Percentiles rank a stretch among this genome's conserved stretches.
phyloP scores from a whole-genome alignment of 108 stramenopile species.

The Skeletonema menzelii region DNA sequence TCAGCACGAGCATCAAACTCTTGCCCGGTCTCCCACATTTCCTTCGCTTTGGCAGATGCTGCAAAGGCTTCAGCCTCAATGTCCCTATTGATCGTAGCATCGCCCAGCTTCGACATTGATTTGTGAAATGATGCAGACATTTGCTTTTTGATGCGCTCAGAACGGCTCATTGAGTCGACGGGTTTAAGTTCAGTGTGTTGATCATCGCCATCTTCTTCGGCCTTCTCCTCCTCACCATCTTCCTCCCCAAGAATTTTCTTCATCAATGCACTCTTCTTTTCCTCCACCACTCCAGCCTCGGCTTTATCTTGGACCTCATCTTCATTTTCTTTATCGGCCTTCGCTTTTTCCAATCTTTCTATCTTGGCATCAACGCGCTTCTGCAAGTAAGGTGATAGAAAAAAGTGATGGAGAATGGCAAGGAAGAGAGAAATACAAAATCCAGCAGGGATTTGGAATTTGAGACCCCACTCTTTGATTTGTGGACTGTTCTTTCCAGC shows the following conservation, averaged over 20 bases:
- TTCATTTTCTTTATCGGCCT: constrained; percentile 7
- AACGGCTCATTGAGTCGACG: background rate
- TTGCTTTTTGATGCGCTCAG: background rate
- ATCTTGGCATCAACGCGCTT: constrained; percentile 16
- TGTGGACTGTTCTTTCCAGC: constrained; percentile 19
- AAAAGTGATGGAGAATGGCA: background rate
- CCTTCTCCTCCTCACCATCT: constrained; percentile 1
- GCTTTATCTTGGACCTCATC: background rate
- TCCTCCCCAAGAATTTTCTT: background rate
- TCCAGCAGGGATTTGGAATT: background rate
- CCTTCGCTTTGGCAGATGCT: constrained; percentile 33
- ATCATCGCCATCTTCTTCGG: background rate
- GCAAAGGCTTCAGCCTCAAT: constrained; percentile 18
- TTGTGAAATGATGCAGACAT: background rate
- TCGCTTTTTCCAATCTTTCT: background rate
- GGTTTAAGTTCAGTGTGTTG: background rate
- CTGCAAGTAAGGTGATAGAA: background rate
- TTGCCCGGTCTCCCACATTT: constrained; percentile 57
- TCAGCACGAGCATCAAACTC: constrained; percentile 55
- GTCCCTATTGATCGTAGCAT: constrained; percentile 29
- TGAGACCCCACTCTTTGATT: constrained; percentile 4
- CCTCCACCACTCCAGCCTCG: background rate
- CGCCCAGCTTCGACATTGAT: background rate
- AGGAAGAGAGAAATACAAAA: constrained; percentile 12
- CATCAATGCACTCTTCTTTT: background rate